Conservation (phyloP, 352 stramenopile species). For the Phytophthora pluvialis region DNA sequence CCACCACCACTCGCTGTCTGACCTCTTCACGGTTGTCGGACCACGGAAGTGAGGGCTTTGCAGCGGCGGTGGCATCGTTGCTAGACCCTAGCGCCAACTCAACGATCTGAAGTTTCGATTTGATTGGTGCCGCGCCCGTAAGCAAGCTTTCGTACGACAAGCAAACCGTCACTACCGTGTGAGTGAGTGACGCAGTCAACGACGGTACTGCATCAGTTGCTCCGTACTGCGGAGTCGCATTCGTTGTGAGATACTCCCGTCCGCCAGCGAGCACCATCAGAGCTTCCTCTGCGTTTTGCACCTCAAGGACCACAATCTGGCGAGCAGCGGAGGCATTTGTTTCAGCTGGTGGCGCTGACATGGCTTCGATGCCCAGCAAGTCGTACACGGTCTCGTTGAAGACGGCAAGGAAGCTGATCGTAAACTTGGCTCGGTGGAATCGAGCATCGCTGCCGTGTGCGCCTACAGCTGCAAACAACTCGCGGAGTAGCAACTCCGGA, state of each 20-base stretch:
- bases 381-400: conserved; percentile 96
- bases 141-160: conserved; percentile 66
- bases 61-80: not conserved
- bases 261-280: conserved; percentile 63
- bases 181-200: conserved; percentile 42
- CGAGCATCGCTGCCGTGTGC: conserved; percentile 35
- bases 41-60: conserved; percentile 26
- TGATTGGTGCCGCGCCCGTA: conserved; percentile 29
- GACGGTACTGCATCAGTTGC: conserved; percentile 27
- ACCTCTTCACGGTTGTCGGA: conserved; percentile 47
- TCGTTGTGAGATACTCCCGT: conserved; percentile 49
- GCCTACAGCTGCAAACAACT: conserved; percentile 55
- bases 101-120: conserved; percentile 79
- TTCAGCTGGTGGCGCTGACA: conserved; percentile 7
- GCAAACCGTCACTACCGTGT: conserved; percentile 74
- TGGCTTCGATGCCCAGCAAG: conserved; percentile 73
- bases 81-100: conserved; percentile 52
- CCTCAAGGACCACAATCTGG: conserved; percentile 70
- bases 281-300: conserved; percentile 68
- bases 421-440: conserved; percentile 62
- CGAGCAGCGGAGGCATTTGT: conserved; percentile 5
- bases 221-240: conserved; percentile 17
- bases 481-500: conserved; percentile 48
- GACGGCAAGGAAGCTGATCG: conserved; percentile 91
- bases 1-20: conserved; percentile 59